phyloP scores from a whole-genome alignment of 2,329 filamentous ascomycete genomes.

The Penicillium sp. region DNA sequence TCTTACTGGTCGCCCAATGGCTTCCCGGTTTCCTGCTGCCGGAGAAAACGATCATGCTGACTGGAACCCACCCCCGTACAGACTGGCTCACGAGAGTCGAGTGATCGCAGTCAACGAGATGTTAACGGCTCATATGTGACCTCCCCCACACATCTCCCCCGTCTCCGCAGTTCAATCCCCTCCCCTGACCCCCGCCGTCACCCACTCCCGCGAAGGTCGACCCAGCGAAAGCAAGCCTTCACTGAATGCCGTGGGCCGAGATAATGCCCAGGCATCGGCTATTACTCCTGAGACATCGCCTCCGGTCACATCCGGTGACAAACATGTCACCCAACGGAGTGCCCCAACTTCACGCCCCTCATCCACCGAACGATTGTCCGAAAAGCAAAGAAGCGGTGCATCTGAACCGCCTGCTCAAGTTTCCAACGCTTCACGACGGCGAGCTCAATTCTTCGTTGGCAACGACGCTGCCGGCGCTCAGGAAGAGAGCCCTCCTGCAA shows the following conservation, averaged over 20 bases:
- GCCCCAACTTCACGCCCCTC: slow-evolving; percentile 38
- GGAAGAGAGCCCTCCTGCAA: slow-evolving; percentile 60
- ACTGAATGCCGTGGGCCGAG: slow-evolving; percentile 31
- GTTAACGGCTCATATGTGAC: slow-evolving; percentile 60
- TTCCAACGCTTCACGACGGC: slow-evolving; percentile 45
- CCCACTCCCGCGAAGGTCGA: slow-evolving; percentile 54
- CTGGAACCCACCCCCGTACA: slow-evolving; percentile 16
- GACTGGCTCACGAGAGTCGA: slow-evolving; percentile 52
- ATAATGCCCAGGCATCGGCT: slow-evolving; percentile 26
- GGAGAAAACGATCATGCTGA: slow-evolving; percentile 8
- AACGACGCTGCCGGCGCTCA: slow-evolving; percentile 51
- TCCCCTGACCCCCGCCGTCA: slow-evolving; percentile 80
- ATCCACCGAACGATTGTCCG: slow-evolving; percentile 38
- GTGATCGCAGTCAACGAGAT: slow-evolving; percentile 52
- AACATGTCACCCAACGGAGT: slow-evolving; percentile 30
- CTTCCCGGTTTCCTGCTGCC: not conserved
- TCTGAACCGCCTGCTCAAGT: slow-evolving; percentile 43
- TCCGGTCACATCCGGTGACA: slow-evolving; percentile 40
- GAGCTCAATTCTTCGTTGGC: slow-evolving; percentile 54
- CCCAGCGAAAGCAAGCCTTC: slow-evolving; percentile 31
- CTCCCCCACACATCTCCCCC: slow-evolving; percentile 63
- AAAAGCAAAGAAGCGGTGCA: slow-evolving; percentile 41
- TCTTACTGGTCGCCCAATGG: not conserved
- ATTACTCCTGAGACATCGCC: slow-evolving; percentile 54
- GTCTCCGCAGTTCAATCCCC: slow-evolving; percentile 74